phyloP scores from a whole-genome alignment of 2,329 filamentous ascomycete species.

The Grosmannia serpens region DNA sequence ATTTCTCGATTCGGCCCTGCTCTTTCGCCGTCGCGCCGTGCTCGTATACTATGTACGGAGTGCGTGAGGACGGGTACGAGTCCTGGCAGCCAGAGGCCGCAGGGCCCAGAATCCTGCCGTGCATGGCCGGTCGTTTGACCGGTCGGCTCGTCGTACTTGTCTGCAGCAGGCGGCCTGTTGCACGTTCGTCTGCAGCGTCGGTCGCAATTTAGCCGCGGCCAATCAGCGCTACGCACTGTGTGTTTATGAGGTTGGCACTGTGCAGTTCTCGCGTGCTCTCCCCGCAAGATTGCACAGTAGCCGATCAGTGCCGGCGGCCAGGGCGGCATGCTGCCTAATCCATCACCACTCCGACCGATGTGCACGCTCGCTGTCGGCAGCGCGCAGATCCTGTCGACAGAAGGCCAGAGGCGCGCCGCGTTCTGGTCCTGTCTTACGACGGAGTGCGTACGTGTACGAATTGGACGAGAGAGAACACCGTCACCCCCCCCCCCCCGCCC shows the following conservation, averaged over 20 bases:
- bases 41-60: background rate
- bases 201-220: conserved; percentile 1
- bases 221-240: background rate
- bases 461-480: too few species aligned
- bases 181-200: background rate
- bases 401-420: background rate
- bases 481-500: too few species aligned
- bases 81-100: too few species aligned
- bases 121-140: too few species aligned
- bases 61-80: background rate
- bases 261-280: background rate
- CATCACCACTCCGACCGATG: background rate
- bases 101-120: too few species aligned
- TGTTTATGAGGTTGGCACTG: background rate
- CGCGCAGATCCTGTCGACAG: background rate
- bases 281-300: background rate
- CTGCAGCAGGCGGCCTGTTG: background rate
- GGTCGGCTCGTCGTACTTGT: background rate
- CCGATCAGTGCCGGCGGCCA: background rate
- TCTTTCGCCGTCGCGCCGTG: conserved; percentile 9
- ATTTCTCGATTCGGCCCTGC: conserved; percentile 13
- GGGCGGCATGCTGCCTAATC: background rate
- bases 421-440: background rate
- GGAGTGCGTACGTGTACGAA: too few species aligned
- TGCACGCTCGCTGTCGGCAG: background rate